Evolutionary conservation across 768 basidiomycete genomes (phyloP), one percentile per base, ranked within the genome.

Genomic region (Phaeotremella skinneri): DNA sequence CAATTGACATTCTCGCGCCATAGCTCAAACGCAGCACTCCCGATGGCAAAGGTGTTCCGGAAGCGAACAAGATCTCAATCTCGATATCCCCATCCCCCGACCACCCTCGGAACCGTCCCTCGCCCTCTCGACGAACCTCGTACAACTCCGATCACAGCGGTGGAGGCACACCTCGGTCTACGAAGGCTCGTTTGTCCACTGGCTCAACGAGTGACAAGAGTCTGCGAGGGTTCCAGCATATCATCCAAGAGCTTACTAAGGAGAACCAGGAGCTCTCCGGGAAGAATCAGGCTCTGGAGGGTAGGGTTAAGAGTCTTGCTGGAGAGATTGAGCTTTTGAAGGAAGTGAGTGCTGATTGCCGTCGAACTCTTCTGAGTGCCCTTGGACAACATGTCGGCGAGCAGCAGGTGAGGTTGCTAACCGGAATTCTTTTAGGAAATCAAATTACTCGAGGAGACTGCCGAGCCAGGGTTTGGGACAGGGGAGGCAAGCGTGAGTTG

Each of bases 211-310:
- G 58, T 29, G 70, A 72, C 6, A 72, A 72, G 52, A 64, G 63
- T 41, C 59, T 74, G 45, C 58, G 66, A 29, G 75, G 75, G 6
- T 75, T 73, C 57, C 73, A 75, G 77, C 87, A 90, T 68, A 90
- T 96, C 67, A 85, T 96, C 21, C 87, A 90, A 71, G 88, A 91
- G 66, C 80, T 96, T 39, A 88, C 89, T 70, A 87, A 88, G 67
- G 92, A 96, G 77, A 89, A 84, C 66, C 71, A 84, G 2, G 78
- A 81, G 26, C 80, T 96, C 41, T 88, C 89, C 70, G 87, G 88
- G 67, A 91, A 96, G 77, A 89, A 85, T 66, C 71, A 84, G 2
- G 78, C 81, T 25, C 73, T 82, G 1, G 76, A 82, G 5, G 87
- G 89, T 60, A 83, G 83, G 59, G 85, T 84, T 72, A 85, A 87